Evolutionary conservation across 2,329 filamentous ascomycete genomes (phyloP), one percentile per base, ranked within the genome.

Genomic region (Sphaerulina musiva): DNA sequence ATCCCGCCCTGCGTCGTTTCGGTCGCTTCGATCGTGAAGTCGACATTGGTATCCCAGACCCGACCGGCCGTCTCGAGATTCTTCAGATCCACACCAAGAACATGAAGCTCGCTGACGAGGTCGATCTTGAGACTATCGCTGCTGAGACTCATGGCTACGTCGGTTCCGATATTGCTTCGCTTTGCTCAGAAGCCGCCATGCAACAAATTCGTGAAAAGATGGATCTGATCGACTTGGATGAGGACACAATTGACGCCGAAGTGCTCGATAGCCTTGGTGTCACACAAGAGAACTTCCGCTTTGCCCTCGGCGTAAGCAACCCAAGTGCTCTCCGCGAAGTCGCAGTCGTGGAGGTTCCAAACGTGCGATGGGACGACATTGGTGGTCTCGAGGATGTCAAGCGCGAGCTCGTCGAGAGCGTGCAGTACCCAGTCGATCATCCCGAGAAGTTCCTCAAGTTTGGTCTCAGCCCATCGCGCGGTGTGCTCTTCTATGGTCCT

Each of bases 361-460:
- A 98, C 73, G 91, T 96, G 64, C 90, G 92, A 75, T 98, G 93
- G 93, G 93, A 98, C 76, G 93, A 98, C 70, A 97, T 98, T 76
- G 95, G 93, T 85, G 93, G 93, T 78, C 82, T 98, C 70, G 90
- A 96, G 74, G 86, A 85, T 44, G 93, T 98, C 85, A 98, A 98
- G 87, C 89, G 93, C 78, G 93, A 98, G 73, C 91, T 98, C 74
- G 93, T 95, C 80, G 93, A 98, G 79, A 92, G 86, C 70, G 92
- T 98, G 46, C 93, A 98, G 74, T 98, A 98, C 77, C 95, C 93
- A 23, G 93, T 98, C 74, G 93, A 98, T 73, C 93, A 98, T 71
- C 95, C 93, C 66, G 95, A 98, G 76, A 97, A 95, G 79, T 98
- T 97, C 85, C 90, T 96, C 84, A 98, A 98, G 80, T 98, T 98